Percentiles rank a stretch among this genome's conserved stretches.
phyloP scores from a whole-genome alignment of 768 basidiomycete species.

The Hygrophorus russula region DNA sequence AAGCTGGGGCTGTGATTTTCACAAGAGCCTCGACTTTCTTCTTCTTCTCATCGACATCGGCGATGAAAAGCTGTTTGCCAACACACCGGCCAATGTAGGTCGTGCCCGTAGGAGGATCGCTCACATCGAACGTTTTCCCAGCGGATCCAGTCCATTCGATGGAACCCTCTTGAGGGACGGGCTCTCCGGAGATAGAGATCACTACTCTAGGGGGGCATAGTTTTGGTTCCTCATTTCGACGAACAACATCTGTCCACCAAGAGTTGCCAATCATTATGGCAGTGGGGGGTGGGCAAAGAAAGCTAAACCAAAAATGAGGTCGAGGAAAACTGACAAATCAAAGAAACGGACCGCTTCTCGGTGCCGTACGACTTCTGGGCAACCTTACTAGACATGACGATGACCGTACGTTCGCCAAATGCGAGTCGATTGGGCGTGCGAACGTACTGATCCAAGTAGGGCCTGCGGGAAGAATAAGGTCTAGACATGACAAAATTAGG shows the following conservation, averaged over 20 bases:
- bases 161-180: conserved; percentile 71
- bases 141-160: conserved; percentile 82
- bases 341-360: conserved; percentile 65
- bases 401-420: conserved; percentile 86
- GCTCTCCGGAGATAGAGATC: conserved; percentile 88
- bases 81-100: conserved; percentile 91
- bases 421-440: conserved; percentile 77
- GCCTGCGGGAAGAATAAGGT: conserved; percentile 28
- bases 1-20: conserved; percentile 71
- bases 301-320: conserved; percentile 31
- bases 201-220: conserved; percentile 71
- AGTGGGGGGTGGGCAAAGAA: conserved; percentile 89
- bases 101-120: conserved; percentile 66
- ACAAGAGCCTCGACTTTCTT: conserved; percentile 92
- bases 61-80: conserved; percentile 91
- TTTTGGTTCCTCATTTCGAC: conserved; percentile 66
- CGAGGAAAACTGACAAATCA: not conserved
- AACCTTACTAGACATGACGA: conserved; percentile 96
- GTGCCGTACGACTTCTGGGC: conserved; percentile 97
- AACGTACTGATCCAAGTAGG: conserved; percentile 79
- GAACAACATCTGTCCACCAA: conserved; percentile 83
- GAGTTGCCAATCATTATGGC: conserved; percentile 90
- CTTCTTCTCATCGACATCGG: conserved; percentile 90
- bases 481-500: conserved; percentile 7
- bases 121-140: conserved; percentile 77